phyloP scores from a whole-genome alignment of 192 early-diverging fungal species.

The Coemansia brasiliensis region DNA sequence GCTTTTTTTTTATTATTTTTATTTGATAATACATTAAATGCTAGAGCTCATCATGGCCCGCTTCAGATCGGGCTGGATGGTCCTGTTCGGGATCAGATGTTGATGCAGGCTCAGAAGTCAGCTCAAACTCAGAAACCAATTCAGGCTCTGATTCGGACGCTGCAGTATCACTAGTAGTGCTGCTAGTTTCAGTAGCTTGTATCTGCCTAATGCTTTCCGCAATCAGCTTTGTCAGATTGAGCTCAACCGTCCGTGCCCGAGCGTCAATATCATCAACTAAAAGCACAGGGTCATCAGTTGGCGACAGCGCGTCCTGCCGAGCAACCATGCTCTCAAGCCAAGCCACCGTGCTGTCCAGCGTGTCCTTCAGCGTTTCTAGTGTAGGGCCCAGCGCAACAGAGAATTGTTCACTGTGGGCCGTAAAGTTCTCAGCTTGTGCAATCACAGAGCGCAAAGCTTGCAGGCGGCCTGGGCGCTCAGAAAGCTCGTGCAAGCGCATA shows the following conservation, averaged over 20 bases:
- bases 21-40: slow-evolving; percentile 7
- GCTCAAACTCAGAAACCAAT: not conserved
- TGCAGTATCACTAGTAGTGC: slow-evolving; percentile 24
- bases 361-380: slow-evolving; percentile 57
- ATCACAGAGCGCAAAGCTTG: slow-evolving; percentile 47
- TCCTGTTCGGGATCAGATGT: not conserved
- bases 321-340: slow-evolving; percentile 68
- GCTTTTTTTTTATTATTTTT: not conserved
- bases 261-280: slow-evolving; percentile 57
- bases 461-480: slow-evolving; percentile 59
- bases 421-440: slow-evolving; percentile 54
- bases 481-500: slow-evolving; percentile 55
- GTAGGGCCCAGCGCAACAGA: slow-evolving; percentile 55
- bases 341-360: slow-evolving; percentile 36
- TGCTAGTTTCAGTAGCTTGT: slow-evolving; percentile 29
- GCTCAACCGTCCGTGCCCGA: slow-evolving; percentile 55
- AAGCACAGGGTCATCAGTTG: slow-evolving; percentile 68
- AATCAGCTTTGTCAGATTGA: slow-evolving; percentile 57
- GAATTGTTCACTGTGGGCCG: slow-evolving; percentile 49
- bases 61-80: not conserved
- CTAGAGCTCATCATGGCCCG: slow-evolving; percentile 35
- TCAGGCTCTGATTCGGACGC: slow-evolving; percentile 8
- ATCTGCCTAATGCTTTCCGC: slow-evolving; percentile 62
- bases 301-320: slow-evolving; percentile 60
- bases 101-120: not conserved